These are phyloP conservation scores for Suillus brevipes DNA, from an alignment of 768 basidiomycete species.

Conservation along the genomic window DNA sequence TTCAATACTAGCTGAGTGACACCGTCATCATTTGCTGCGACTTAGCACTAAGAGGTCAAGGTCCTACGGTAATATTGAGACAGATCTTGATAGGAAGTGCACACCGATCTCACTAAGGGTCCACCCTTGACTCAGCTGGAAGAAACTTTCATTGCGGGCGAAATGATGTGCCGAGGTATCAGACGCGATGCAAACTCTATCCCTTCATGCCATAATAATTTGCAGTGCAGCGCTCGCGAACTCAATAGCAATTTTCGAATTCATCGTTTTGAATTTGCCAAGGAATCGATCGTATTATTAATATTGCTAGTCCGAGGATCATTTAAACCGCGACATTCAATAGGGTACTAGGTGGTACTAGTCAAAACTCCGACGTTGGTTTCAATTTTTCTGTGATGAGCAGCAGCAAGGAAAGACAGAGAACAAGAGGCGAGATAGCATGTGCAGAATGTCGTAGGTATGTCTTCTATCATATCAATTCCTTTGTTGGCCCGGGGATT, in stretches of 20 bases:
- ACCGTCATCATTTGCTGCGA: not conserved
- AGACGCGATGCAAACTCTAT: not conserved
- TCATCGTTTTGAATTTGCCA: constrained; percentile 1
- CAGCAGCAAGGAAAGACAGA: constrained; percentile 23
- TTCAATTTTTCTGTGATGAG: constrained; percentile 12
- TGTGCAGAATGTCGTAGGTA: constrained; percentile 35
- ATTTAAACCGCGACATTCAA: constrained; percentile 6
- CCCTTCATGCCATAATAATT: constrained; percentile 1
- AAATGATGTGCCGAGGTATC: not conserved
- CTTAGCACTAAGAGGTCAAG: not conserved
- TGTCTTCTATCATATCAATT: not conserved
- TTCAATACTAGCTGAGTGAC: not conserved
- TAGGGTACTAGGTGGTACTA: not conserved
- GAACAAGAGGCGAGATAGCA: constrained; percentile 29
- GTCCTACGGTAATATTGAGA: too few species aligned
- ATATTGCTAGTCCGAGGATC: constrained; percentile 6
- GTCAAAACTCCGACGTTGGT: not conserved
- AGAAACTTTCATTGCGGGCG: not conserved
- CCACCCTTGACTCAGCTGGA: not conserved
- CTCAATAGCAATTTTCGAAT: not conserved
- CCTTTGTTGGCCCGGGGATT: not conserved
- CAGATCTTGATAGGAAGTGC: not conserved
- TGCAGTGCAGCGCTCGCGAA: not conserved
- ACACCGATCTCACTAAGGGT: not conserved
- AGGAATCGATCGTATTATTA: not conserved